Percentiles rank a stretch among this genome's conserved stretches.
Conservation (phyloP, 768 basidiomycete genomes). For the Leccinum barrowsii region DNA sequence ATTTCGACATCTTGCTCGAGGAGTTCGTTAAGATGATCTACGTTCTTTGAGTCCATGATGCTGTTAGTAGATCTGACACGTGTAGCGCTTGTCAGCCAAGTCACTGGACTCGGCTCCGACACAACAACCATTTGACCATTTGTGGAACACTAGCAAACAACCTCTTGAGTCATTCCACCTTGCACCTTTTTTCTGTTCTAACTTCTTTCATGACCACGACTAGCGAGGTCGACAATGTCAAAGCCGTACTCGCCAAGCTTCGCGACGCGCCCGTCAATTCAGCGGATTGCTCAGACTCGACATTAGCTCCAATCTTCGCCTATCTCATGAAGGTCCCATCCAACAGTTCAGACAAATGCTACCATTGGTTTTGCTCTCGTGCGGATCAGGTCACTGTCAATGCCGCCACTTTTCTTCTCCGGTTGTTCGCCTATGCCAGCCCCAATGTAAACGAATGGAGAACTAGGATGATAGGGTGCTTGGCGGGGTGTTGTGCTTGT, state of each 20-base stretch:
- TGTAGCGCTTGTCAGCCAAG: too few relatives aligned
- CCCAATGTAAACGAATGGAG: constrained; percentile 63
- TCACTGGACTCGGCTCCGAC: neutral
- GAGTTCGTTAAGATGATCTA: constrained; percentile 54
- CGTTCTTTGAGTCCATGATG: constrained; percentile 52
- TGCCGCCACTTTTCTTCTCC: constrained; percentile 76
- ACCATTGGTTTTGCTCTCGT: constrained; percentile 82
- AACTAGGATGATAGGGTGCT: constrained; percentile 47
- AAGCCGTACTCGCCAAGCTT: constrained; percentile 49
- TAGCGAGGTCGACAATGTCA: constrained; percentile 36
- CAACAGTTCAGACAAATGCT: constrained; percentile 32
- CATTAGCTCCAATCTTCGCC: constrained; percentile 48
- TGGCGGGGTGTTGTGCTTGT: constrained; percentile 67
- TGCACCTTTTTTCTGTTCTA: neutral
- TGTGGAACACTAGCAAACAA: constrained; percentile 7
- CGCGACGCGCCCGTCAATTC: constrained; percentile 59
- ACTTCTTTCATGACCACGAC: constrained; percentile 23
- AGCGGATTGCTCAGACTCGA: constrained; percentile 42
- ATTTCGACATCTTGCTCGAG: constrained; percentile 63
- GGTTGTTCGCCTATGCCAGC: constrained; percentile 75
- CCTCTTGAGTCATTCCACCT: neutral
- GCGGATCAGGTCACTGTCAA: constrained; percentile 54
- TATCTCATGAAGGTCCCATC: constrained; percentile 50
- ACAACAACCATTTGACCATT: constrained; percentile 4
- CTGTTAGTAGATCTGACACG: neutral